These are phyloP conservation scores for Barnettozyma californica DNA, from an alignment of 805 yeast genomes.

Conservation along the genomic window DNA sequence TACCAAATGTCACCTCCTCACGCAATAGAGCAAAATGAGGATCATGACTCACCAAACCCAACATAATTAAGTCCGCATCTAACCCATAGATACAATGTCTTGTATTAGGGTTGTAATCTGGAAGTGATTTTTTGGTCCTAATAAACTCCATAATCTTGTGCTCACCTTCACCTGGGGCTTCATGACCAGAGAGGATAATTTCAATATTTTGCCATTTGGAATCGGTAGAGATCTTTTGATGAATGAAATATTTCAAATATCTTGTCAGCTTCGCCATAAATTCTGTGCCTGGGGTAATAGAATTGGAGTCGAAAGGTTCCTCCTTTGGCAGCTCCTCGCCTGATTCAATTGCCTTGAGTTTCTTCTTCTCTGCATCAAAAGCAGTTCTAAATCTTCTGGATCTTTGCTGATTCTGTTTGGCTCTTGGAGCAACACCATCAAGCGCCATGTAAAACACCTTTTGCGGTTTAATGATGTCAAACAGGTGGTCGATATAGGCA, in stretches of 20 bases:
- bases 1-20: conserved; percentile 92
- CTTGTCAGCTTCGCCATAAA: conserved; percentile 88
- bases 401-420: conserved; percentile 97
- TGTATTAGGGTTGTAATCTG: conserved; percentile 86
- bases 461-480: conserved; percentile 80
- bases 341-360: conserved; percentile 63
- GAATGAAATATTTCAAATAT: conserved; percentile 86
- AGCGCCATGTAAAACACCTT: conserved; percentile 91
- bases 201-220: conserved; percentile 92
- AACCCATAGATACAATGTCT: conserved; percentile 95
- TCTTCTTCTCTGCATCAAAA: conserved; percentile 78
- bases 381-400: conserved; percentile 94
- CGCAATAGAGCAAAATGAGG: conserved; percentile 93
- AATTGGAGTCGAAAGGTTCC: conserved; percentile 83
- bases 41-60: conserved; percentile 94
- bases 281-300: conserved; percentile 98
- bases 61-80: conserved; percentile 95
- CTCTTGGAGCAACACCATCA: conserved; percentile 98
- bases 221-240: conserved; percentile 79
- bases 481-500: conserved; percentile 89
- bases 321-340: conserved; percentile 78
- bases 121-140: conserved; percentile 81
- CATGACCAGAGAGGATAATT: conserved; percentile 89
- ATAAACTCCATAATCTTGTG: conserved; percentile 97
- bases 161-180: conserved; percentile 99